Evolutionary conservation across 306 rosid genomes (phyloP).

Genomic region (Datisca glomerata): DNA sequence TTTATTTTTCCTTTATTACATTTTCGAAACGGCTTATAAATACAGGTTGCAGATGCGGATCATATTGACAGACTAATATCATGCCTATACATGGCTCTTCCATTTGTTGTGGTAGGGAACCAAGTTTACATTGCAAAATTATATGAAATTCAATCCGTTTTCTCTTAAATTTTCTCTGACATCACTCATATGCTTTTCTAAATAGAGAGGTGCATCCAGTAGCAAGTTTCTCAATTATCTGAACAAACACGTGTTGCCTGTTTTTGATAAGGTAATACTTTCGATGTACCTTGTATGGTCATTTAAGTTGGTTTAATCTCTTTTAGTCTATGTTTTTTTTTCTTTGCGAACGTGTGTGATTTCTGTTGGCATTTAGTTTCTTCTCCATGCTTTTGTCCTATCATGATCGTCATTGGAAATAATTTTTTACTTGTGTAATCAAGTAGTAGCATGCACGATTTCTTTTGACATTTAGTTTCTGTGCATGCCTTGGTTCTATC

Average conservation of each 20-base stretch:
- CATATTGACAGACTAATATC: conserved; percentile 90
- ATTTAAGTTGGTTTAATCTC: background rate
- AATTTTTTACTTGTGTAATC: no score
- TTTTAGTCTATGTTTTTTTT: no score
- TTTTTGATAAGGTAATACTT: conserved; percentile 74
- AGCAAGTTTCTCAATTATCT: conserved; percentile 78
- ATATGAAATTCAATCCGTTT: background rate
- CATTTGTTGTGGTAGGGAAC: conserved; percentile 73
- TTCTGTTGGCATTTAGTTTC: no score
- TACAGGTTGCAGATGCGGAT: conserved; percentile 84
- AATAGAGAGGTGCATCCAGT: conserved; percentile 90
- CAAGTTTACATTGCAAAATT: background rate
- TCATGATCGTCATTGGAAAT: no score
- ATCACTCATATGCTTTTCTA: conserved; percentile 2
- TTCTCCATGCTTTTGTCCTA: no score
- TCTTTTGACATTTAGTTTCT: no score
- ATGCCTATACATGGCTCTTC: conserved; percentile 88
- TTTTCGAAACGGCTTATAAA: conserved; percentile 7
- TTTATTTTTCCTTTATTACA: conserved; percentile 2
- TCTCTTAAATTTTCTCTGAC: conserved; percentile 8
- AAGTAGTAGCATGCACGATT: no score
- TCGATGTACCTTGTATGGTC: background rate
- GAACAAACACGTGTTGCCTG: conserved; percentile 72
- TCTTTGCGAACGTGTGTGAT: no score
- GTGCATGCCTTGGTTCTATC: no score